These are phyloP conservation scores for Naganishia vaughanmartiniae DNA, from an alignment of 768 basidiomycete species.

Conservation along the genomic window DNA sequence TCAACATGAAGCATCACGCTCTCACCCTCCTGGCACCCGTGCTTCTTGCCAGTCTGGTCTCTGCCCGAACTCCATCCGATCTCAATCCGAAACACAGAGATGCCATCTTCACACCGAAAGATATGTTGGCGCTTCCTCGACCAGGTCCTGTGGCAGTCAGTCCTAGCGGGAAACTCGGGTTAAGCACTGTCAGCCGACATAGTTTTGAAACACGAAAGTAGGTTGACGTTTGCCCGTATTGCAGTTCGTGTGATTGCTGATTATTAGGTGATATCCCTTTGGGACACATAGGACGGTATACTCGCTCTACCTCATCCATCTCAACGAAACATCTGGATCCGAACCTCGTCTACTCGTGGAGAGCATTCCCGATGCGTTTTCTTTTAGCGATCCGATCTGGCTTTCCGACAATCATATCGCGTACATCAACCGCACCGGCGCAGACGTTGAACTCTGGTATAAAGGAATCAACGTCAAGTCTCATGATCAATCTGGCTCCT, in stretches of 20 bases:
- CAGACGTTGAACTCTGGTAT: constrained; percentile 19
- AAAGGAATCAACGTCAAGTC: neutral
- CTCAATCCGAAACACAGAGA: constrained; percentile 14
- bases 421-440: constrained; percentile 30
- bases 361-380: constrained; percentile 2
- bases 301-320: constrained; percentile 38
- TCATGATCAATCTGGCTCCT: constrained; percentile 14
- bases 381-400: constrained; percentile 31
- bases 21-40: neutral
- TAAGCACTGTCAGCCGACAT: constrained; percentile 23
- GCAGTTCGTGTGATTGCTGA: constrained; percentile 3
- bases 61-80: neutral
- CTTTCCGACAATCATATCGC: constrained; percentile 18
- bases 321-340: constrained; percentile 27
- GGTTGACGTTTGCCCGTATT: neutral
- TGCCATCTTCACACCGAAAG: constrained; percentile 37
- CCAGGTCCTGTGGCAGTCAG: constrained; percentile 16
- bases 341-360: constrained; percentile 13
- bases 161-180: constrained; percentile 18
- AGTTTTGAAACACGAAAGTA: constrained; percentile 28
- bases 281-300: constrained; percentile 32
- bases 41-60: neutral
- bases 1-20: neutral
- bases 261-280: neutral
- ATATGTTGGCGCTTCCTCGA: constrained; percentile 42